A percentile compares a stretch with the other conserved stretches of the same genome.
Evolutionary conservation across 768 basidiomycete species (phyloP).

Genomic region (Collybiopsis luxurians): DNA sequence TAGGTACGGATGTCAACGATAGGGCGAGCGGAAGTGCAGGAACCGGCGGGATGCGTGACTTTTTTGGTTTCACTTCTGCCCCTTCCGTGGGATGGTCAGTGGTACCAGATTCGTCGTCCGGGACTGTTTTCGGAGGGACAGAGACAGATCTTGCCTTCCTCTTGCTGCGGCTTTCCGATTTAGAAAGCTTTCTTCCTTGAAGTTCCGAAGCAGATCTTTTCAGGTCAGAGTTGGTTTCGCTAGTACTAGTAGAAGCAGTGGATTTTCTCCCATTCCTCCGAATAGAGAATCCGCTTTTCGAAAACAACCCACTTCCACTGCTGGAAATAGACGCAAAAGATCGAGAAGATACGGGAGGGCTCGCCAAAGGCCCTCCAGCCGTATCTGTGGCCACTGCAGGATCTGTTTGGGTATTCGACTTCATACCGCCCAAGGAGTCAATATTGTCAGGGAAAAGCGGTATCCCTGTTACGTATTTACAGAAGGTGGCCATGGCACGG

Average conservation of each 20-base stretch:
- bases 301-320: neutral
- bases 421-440: neutral
- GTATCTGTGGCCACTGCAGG: neutral
- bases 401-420: too few species aligned
- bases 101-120: too few species aligned
- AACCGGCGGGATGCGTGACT: too few species aligned
- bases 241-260: neutral
- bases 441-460: conserved; percentile 8
- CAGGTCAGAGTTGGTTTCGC: neutral
- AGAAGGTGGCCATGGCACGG: conserved; percentile 72
- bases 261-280: neutral
- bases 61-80: too few species aligned
- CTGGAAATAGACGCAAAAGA: neutral
- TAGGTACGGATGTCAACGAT: too few species aligned
- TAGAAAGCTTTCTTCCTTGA: neutral
- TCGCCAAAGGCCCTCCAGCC: conserved; percentile 10
- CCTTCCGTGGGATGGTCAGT: too few species aligned
- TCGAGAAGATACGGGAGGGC: neutral
- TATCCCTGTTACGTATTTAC: conserved; percentile 61
- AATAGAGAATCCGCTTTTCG: neutral
- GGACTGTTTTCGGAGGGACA: too few species aligned
- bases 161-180: neutral
- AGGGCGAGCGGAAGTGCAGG: too few species aligned
- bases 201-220: neutral
- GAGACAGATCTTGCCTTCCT: neutral